phyloP scores from a whole-genome alignment of 768 basidiomycete genomes.

The Dacryopinax spathularia region DNA sequence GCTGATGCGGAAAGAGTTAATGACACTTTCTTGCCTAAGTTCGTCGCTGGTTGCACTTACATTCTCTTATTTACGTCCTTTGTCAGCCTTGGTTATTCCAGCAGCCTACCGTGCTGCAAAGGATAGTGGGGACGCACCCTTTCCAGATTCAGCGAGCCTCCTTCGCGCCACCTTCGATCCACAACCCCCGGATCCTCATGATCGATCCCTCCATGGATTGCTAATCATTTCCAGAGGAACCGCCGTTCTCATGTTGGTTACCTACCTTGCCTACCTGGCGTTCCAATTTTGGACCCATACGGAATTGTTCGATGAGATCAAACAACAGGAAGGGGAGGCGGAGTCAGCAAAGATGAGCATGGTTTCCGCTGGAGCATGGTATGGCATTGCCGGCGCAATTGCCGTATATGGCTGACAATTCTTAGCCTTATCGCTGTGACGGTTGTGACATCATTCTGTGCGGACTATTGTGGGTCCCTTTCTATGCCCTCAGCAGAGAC shows the following conservation, averaged over 20 bases:
- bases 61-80: not conserved
- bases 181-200: slow-evolving; percentile 16
- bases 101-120: slow-evolving; percentile 52
- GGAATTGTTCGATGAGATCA: slow-evolving; percentile 19
- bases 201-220: slow-evolving; percentile 35
- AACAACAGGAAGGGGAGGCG: slow-evolving; percentile 29
- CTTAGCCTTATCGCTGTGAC: slow-evolving; percentile 59
- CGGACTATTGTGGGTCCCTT: slow-evolving; percentile 56
- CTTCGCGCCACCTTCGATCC: slow-evolving; percentile 14
- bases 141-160: slow-evolving; percentile 7
- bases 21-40: slow-evolving; percentile 82
- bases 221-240: slow-evolving; percentile 69
- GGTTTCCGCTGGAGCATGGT: slow-evolving; percentile 46
- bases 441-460: slow-evolving; percentile 72
- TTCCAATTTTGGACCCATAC: slow-evolving; percentile 44
- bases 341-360: slow-evolving; percentile 53
- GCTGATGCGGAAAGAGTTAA: slow-evolving; percentile 33
- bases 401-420: slow-evolving; percentile 9
- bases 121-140: slow-evolving; percentile 2
- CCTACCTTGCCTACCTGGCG: slow-evolving; percentile 59
- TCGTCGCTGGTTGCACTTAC: slow-evolving; percentile 19
- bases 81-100: slow-evolving; percentile 65
- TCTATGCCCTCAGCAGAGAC: not conserved
- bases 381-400: too few relatives aligned
- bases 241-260: slow-evolving; percentile 52